These are phyloP conservation scores for Kandelia obovata DNA, from an alignment of 345 rosid species.

Conservation along the genomic window DNA sequence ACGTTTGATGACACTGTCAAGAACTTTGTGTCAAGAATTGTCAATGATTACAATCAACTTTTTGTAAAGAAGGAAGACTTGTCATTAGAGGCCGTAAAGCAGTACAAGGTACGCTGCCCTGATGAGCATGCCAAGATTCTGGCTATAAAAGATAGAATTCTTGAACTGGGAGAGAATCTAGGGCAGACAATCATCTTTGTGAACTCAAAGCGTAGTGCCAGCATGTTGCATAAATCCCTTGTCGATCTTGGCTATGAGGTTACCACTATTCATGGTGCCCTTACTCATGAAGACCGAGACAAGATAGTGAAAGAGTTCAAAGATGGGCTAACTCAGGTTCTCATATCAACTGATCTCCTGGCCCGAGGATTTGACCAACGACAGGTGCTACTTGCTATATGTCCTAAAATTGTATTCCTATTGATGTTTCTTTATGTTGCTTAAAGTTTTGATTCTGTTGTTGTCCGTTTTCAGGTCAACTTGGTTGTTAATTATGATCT, in stretches of 20 bases:
- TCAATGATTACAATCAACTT: constrained; percentile 69
- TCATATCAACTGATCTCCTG: constrained; percentile 84
- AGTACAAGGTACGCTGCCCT: constrained; percentile 85
- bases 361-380: constrained; percentile 96
- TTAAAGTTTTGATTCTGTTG: background rate
- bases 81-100: constrained; percentile 79
- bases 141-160: constrained; percentile 74
- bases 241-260: constrained; percentile 72
- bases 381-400: constrained; percentile 39
- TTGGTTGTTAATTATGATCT: constrained; percentile 78
- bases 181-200: constrained; percentile 91
- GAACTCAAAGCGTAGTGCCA: constrained; percentile 56
- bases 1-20: constrained; percentile 80
- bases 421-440: background rate
- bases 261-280: constrained; percentile 74
- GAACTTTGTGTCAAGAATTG: constrained; percentile 58
- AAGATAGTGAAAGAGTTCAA: constrained; percentile 82
- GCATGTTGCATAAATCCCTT: constrained; percentile 57
- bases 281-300: constrained; percentile 61
- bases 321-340: constrained; percentile 80
- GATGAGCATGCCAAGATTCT: constrained; percentile 62
- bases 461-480: constrained; percentile 54
- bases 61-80: constrained; percentile 90
- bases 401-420: constrained; percentile 5
- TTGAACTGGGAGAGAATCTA: constrained; percentile 74